These are phyloP conservation scores for Lojkania enalia DNA, from an alignment of 2,329 filamentous ascomycete species.

Conservation along the genomic window DNA sequence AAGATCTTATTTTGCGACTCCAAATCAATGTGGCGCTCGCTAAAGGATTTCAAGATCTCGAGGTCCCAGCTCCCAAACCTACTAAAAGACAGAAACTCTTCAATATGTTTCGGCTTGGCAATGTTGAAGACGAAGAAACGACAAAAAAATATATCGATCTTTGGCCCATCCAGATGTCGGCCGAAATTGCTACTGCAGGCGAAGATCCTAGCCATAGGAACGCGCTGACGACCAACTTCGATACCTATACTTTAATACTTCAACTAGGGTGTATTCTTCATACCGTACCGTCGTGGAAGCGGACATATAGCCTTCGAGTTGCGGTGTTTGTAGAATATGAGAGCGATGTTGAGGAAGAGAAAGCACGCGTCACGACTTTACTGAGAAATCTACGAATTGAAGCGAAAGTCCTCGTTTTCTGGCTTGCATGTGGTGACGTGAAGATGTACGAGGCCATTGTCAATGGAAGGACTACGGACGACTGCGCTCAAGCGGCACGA, in stretches of 20 bases:
- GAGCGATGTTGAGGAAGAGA: slow-evolving; percentile 78
- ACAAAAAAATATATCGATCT: slow-evolving; percentile 81
- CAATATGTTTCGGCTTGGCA: slow-evolving; percentile 25
- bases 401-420: slow-evolving; percentile 78
- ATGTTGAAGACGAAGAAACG: slow-evolving; percentile 52
- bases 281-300: slow-evolving; percentile 80
- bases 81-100: slow-evolving; percentile 31
- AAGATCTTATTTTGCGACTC: slow-evolving; percentile 76
- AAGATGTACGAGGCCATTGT: slow-evolving; percentile 75
- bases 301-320: slow-evolving; percentile 71
- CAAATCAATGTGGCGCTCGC: slow-evolving; percentile 85
- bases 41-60: slow-evolving; percentile 76
- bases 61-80: slow-evolving; percentile 61
- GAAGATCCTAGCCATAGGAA: slow-evolving; percentile 54
- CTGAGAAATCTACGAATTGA: slow-evolving; percentile 82
- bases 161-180: slow-evolving; percentile 94
- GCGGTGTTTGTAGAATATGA: slow-evolving; percentile 91
- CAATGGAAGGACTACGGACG: slow-evolving; percentile 62
- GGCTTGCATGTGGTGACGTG: slow-evolving; percentile 73
- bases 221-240: slow-evolving; percentile 84
- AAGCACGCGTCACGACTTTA: slow-evolving; percentile 69
- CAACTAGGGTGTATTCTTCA: slow-evolving; percentile 83
- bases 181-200: slow-evolving; percentile 67
- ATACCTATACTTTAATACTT: slow-evolving; percentile 86
- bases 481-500: slow-evolving; percentile 59